A percentile compares a stretch with the other conserved stretches of the same genome.
These are phyloP conservation scores for Psilocybe mexicana DNA, from an alignment of 1,284 basidiomycete genomes.

Conservation along the genomic window DNA sequence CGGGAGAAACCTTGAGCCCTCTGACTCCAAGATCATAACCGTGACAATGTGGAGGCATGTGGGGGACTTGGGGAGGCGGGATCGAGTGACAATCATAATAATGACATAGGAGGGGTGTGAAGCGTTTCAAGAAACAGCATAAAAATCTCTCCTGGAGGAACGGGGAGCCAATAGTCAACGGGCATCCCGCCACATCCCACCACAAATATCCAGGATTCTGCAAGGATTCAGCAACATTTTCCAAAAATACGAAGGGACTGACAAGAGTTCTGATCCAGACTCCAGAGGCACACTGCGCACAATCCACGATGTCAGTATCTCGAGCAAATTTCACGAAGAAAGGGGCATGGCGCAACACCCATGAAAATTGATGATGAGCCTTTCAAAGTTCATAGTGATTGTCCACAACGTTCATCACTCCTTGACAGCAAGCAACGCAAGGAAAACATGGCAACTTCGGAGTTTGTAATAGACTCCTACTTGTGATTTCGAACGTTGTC, in stretches of 20 bases:
- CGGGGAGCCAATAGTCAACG: neutral
- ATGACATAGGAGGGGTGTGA: neutral
- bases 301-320: constrained; percentile 13
- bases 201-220: neutral
- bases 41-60: neutral
- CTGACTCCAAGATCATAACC: neutral
- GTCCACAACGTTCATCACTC: neutral
- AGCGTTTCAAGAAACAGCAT: too few relatives aligned
- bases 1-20: neutral
- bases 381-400: neutral
- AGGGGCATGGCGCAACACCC: neutral
- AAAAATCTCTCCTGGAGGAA: neutral
- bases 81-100: too few relatives aligned
- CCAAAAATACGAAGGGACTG: neutral
- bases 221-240: neutral
- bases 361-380: neutral
- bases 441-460: neutral
- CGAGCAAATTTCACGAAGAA: neutral
- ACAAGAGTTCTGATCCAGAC: neutral
- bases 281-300: neutral
- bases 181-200: neutral
- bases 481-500: neutral
- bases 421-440: neutral
- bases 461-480: neutral
- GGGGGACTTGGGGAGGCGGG: neutral